These are phyloP conservation scores for Syzygium aqueum DNA, from an alignment of 345 rosid species.

Conservation along the genomic window DNA sequence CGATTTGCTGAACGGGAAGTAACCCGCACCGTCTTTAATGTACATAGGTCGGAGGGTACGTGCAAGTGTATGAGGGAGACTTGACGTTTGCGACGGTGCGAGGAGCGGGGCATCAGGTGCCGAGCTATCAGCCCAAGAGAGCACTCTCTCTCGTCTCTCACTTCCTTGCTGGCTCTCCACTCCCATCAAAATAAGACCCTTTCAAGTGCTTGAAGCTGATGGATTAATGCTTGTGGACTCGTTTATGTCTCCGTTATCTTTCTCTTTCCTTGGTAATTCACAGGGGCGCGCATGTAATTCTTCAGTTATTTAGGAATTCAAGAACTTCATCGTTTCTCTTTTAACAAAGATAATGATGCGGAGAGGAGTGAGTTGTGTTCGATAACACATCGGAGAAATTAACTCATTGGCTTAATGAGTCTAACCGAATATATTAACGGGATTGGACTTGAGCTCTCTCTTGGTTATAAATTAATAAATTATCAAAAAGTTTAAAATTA, in stretches of 20 bases:
- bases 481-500: too few relatives aligned
- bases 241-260: background rate
- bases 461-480: background rate
- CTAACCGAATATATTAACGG: background rate
- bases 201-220: background rate
- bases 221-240: background rate
- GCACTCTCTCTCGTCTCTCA: constrained; percentile 66
- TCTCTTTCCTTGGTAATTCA: background rate
- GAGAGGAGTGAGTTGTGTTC: background rate
- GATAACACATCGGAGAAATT: background rate
- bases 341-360: background rate
- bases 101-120: constrained; percentile 92
- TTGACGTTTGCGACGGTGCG: constrained; percentile 72
- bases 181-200: constrained; percentile 17
- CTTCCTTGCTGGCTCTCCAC: constrained; percentile 52
- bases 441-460: background rate
- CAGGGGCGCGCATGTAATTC: background rate
- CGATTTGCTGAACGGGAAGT: background rate
- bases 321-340: background rate
- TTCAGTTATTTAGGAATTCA: background rate
- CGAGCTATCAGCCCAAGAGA: constrained; percentile 72
- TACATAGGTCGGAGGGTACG: constrained; percentile 65
- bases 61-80: constrained; percentile 57
- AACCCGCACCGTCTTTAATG: background rate
- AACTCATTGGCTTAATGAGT: background rate